Evolutionary conservation across 2,329 filamentous ascomycete genomes (phyloP).

Genomic region (Penicillium sp.): DNA sequence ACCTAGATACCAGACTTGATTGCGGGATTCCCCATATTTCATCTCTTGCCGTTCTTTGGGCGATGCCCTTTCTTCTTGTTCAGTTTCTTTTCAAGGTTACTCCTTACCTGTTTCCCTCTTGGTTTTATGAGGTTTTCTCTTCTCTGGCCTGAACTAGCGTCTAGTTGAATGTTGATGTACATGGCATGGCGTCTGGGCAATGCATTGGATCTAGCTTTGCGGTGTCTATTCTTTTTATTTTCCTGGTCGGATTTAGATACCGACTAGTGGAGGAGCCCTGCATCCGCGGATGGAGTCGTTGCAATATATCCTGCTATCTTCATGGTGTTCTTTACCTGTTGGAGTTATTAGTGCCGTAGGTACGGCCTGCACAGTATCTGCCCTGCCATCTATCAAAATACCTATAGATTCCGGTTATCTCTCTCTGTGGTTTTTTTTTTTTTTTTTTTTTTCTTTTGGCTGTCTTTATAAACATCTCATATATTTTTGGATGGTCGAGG

Average conservation of each 20-base stretch:
- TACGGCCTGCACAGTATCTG: not conserved
- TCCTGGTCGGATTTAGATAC: slow-evolving; percentile 13
- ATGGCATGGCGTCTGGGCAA: slow-evolving; percentile 30
- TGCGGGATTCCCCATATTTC: slow-evolving; percentile 10
- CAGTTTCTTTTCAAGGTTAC: slow-evolving; percentile 2
- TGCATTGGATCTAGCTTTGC: slow-evolving; percentile 23
- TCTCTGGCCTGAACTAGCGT: slow-evolving; percentile 10
- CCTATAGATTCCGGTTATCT: not conserved
- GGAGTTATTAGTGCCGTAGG: slow-evolving; percentile 2
- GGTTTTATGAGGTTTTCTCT: slow-evolving; percentile 14
- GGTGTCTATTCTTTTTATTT: slow-evolving; percentile 8
- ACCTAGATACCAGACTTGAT: slow-evolving; percentile 23
- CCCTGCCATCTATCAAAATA: not conserved
- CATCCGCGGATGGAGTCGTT: not conserved
- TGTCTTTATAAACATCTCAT: no score
- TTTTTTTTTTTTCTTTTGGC: no score
- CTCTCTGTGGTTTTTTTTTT: no score
- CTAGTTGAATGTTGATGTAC: slow-evolving; percentile 18
- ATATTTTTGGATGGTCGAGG: not conserved
- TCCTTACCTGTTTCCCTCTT: slow-evolving; percentile 11
- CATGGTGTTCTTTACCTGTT: not conserved
- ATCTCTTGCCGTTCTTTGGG: slow-evolving; percentile 14
- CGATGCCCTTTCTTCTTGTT: slow-evolving; percentile 16
- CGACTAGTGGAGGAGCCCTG: not conserved
- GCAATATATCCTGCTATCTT: slow-evolving; percentile 15